Evolutionary conservation across 2,329 filamentous ascomycete species (phyloP), one percentile per base, ranked within the genome.

Genomic region (Paraphaeosphaeria sporulosa): DNA sequence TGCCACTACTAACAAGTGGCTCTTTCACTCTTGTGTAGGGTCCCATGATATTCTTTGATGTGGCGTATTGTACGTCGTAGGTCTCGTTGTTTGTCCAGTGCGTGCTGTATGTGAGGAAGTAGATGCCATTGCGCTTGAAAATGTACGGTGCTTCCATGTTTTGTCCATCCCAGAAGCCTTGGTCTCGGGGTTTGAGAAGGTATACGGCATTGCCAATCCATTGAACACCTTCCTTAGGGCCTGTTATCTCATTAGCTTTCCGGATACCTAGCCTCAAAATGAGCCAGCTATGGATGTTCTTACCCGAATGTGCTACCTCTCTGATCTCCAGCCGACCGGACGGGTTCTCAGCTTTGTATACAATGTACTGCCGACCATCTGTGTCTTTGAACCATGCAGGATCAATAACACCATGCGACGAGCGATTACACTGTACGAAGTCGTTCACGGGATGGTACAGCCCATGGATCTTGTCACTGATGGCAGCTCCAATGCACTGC

Each of bases 401-500:
- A 23, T 56, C 54, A 27, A 56, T 56, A 4, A 56, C 43, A 42
- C 54, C 54, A 32, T 44, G 25, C 5, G 52, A 55, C 21, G 54
- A 46, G 34, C 54, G 54, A 34, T 56, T 56, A 44, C 54, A 56
- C 34, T 56, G 54, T n/a, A 56, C 54, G 32, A 56, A 56, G 44
- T 56, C 54, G 44, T 56, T 56, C 4, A 56, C 54, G n/a, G 54
- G 54, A 27, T 48, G 54, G 40, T 49, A 56, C 34, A 40, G 21
- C 7, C 54, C 54, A 15, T 40, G 27, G 30, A 49, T 47, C 17
- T 27, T 56, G 36, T 56, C 54, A 30, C 40, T 40, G 25, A 56
- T 36, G 30, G 54, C 54, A 51, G 48, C 48, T 23, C 48, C 48
- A 23, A 51, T 51, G 23, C 51, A 54, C 38, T 54, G n/a, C 23